These are phyloP conservation scores for Spongospora subterranea DNA, from an alignment of 208 protist genomes.

Conservation along the genomic window DNA sequence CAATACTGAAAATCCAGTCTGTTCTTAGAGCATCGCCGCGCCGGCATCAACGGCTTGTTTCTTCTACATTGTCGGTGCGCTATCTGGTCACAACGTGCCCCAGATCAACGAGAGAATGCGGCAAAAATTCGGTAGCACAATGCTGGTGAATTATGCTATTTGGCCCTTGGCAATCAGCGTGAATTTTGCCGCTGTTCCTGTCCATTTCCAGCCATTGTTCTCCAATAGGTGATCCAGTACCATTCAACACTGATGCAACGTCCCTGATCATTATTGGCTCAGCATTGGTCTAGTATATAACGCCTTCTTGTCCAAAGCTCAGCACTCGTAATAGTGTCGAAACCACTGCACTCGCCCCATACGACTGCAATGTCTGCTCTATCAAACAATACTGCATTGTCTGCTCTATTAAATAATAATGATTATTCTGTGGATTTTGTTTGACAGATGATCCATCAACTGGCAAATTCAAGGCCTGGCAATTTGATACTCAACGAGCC, in stretches of 20 bases:
- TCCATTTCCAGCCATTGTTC: background rate
- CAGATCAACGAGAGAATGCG: background rate
- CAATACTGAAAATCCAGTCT: background rate
- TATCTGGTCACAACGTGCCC: background rate
- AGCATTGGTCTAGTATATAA: background rate
- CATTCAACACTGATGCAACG: background rate
- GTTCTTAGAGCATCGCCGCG: background rate
- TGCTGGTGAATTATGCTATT: slow-evolving; percentile 33
- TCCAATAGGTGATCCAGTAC: background rate
- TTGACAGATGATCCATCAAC: too few species aligned
- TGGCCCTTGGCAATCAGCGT: slow-evolving; percentile 2
- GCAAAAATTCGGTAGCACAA: background rate
- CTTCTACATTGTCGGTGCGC: background rate
- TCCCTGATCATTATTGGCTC: background rate
- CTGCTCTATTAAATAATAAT: too few species aligned
- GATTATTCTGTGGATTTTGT: too few species aligned
- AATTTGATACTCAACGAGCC: too few species aligned
- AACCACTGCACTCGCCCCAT: too few species aligned
- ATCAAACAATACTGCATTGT: too few species aligned
- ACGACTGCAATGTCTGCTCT: too few species aligned
- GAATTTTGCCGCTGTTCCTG: slow-evolving; percentile 6
- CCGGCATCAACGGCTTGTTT: background rate
- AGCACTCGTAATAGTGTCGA: background rate
- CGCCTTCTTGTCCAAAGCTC: background rate
- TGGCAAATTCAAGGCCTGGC: too few species aligned